Conservation (phyloP, 345 rosid genomes). For the Brassica napus region Da-Ae NC_063434.1:7792001-7792500, state of each 20-base stretch:
- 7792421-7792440: background rate
- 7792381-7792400: background rate
- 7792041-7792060: conserved; percentile 65
- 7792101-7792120: conserved; percentile 73
- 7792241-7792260: conserved; percentile 52
- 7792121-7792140: conserved; percentile 82
- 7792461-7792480: conserved; percentile 49
- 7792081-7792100: conserved; percentile 79
- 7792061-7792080: conserved; percentile 90
- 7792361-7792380: background rate
- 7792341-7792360: background rate
- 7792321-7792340: conserved; percentile 53
- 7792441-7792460: conserved; percentile 1
- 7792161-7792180: conserved; percentile 86
- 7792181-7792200: conserved; percentile 66
- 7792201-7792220: conserved; percentile 74
- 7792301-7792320: conserved; percentile 26
- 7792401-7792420: background rate
- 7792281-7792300: conserved; percentile 47
- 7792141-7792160: conserved; percentile 65
- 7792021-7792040: conserved; percentile 40
- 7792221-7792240: conserved; percentile 71
- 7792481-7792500: conserved; percentile 55
- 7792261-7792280: conserved; percentile 57
- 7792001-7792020: conserved; percentile 49